A percentile compares a stretch with the other conserved stretches of the same genome.
Evolutionary conservation across 1,284 basidiomycete genomes (phyloP).

Genomic region (Cystobasidiaceae sp.): DNA sequence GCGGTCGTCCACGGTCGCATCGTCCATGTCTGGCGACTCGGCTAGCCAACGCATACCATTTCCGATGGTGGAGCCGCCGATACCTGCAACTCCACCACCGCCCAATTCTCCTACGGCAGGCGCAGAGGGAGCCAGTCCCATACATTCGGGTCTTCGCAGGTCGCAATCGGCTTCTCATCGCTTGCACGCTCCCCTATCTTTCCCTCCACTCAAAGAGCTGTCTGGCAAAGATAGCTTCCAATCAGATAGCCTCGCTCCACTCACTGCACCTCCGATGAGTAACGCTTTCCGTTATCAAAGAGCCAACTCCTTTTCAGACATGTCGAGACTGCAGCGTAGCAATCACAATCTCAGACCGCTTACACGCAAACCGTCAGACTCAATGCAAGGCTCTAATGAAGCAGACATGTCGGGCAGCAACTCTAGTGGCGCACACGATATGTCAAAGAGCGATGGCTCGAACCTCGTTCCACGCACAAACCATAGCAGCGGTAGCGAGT

Average conservation of each 20-base stretch:
- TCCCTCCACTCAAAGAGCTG: background rate
- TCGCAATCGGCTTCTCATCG: constrained; percentile 10
- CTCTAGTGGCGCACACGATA: too few species aligned
- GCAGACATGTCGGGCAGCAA: too few species aligned
- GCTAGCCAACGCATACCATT: background rate
- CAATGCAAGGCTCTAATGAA: too few species aligned
- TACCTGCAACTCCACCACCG: constrained; percentile 3
- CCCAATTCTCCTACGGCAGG: background rate
- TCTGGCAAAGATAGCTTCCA: background rate
- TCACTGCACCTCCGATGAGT: background rate
- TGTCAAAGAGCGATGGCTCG: background rate
- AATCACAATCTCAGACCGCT: background rate
- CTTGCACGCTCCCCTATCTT: background rate
- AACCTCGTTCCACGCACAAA: background rate
- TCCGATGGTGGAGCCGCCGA: background rate
- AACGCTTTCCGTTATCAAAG: constrained; percentile 4
- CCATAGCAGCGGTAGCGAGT: constrained; percentile 7
- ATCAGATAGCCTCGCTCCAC: background rate
- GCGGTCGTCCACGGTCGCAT: too few species aligned
- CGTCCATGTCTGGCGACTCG: too few species aligned
- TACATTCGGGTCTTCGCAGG: background rate
- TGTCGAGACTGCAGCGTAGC: background rate
- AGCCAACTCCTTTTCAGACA: constrained; percentile 6
- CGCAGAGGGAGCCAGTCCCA: too few species aligned
- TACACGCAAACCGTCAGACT: too few species aligned